phyloP scores from a whole-genome alignment of 2,329 filamentous ascomycete genomes.

The Biscogniauxia marginata region DNA sequence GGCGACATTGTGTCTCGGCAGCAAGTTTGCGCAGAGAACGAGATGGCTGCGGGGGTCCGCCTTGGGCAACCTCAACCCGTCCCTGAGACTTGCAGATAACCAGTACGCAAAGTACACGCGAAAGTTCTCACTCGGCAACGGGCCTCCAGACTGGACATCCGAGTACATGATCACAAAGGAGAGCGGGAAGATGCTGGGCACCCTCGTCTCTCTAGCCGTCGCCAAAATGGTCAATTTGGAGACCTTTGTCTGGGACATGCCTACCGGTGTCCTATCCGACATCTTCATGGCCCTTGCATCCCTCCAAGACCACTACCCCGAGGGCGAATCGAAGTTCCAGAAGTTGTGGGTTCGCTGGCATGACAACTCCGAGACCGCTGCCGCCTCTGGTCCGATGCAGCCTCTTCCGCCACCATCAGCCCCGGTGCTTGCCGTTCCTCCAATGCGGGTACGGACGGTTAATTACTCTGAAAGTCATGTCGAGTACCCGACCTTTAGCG shows the following conservation, averaged over 20 bases:
- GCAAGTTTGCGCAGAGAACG: constrained; percentile 41
- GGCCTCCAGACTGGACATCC: constrained; percentile 72
- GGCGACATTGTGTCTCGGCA: constrained; percentile 73
- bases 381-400: constrained; percentile 33
- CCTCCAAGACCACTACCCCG: constrained; percentile 59
- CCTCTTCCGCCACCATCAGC: constrained; percentile 19
- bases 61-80: constrained; percentile 14
- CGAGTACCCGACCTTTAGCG: constrained; percentile 78
- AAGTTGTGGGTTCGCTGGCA: constrained; percentile 82
- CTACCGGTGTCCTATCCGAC: constrained; percentile 76
- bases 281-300: constrained; percentile 78
- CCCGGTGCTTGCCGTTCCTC: constrained; percentile 11
- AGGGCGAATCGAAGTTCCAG: constrained; percentile 64
- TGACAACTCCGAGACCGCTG: constrained; percentile 59
- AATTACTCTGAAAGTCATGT: constrained; percentile 57
- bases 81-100: constrained; percentile 45
- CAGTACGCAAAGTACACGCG: constrained; percentile 76
- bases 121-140: constrained; percentile 84
- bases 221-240: constrained; percentile 80
- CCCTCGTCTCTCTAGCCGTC: constrained; percentile 74
- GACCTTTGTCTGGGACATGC: constrained; percentile 86
- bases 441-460: constrained; percentile 37
- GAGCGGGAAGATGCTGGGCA: constrained; percentile 85
- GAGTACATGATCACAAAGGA: constrained; percentile 83
- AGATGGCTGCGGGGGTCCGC: constrained; percentile 33